These are phyloP conservation scores for Xerophyta viscosa DNA, from an alignment of 106 monocot genomes.

Conservation along the genomic window DNA sequence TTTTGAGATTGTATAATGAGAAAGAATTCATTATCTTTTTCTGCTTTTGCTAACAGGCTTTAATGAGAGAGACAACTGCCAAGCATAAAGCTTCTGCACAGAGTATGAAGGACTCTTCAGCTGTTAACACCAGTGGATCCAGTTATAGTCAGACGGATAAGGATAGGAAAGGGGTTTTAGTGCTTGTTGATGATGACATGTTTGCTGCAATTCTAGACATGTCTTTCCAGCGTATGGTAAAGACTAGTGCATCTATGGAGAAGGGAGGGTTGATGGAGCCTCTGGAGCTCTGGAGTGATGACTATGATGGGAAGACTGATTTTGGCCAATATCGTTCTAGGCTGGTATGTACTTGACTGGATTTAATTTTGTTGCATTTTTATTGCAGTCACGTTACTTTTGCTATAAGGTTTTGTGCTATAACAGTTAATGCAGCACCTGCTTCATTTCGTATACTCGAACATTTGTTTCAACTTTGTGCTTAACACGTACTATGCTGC, in stretches of 20 bases:
- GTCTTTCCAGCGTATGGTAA: constrained; percentile 85
- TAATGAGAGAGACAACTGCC: constrained; percentile 53
- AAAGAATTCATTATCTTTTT: neutral
- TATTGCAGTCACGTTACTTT: no score
- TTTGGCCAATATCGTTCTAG: constrained; percentile 91
- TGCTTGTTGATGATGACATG: constrained; percentile 58
- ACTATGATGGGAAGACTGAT: constrained; percentile 74
- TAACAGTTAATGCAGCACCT: no score
- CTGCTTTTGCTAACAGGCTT: constrained; percentile 19
- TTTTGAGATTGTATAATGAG: no score
- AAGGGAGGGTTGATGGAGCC: constrained; percentile 7
- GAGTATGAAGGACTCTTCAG: constrained; percentile 18
- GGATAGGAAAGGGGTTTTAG: constrained; percentile 44
- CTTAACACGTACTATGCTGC: no score
- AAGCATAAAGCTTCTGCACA: constrained; percentile 43
- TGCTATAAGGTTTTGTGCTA: no score
- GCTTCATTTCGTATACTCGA: no score
- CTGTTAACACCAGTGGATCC: constrained; percentile 14
- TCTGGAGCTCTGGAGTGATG: constrained; percentile 87
- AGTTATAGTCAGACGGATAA: constrained; percentile 26
- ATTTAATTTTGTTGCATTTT: neutral
- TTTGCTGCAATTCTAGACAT: constrained; percentile 67
- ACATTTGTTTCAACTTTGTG: no score
- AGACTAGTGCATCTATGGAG: constrained; percentile 33
- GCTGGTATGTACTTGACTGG: constrained; percentile 39